Conservation (phyloP, 164 flowering plant genomes). For the Chimonanthus salicifolius region DNA sequence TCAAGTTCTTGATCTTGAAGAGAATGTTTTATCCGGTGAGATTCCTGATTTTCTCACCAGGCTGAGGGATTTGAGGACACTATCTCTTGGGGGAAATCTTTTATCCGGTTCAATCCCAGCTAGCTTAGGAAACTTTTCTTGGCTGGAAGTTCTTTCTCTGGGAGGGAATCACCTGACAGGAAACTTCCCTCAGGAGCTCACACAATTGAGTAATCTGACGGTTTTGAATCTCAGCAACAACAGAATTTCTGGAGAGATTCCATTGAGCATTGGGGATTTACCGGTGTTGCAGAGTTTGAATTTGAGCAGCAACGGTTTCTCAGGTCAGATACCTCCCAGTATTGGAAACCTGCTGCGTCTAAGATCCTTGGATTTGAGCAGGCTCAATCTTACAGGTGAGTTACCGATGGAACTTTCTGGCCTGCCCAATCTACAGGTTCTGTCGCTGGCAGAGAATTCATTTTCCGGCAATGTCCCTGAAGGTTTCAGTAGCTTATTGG, state of each 20-base stretch:
- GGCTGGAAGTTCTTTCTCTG: conserved; percentile 41
- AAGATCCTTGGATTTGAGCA: conserved; percentile 52
- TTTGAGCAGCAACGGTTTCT: conserved; percentile 48
- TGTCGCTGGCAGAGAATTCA: conserved; percentile 52
- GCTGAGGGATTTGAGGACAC: conserved; percentile 29
- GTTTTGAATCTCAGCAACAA: conserved; percentile 45
- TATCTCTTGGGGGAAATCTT: conserved; percentile 47
- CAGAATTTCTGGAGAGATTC: conserved; percentile 38
- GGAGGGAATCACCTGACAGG: conserved; percentile 48
- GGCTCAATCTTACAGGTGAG: conserved; percentile 50
- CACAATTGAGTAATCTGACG: conserved; percentile 38
- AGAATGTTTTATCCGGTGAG: conserved; percentile 47
- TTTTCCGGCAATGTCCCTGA: conserved; percentile 55
- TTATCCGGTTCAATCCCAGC: conserved; percentile 44
- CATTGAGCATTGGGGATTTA: conserved; percentile 32
- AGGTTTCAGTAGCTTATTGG: conserved; percentile 60
- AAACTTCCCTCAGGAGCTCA: conserved; percentile 37
- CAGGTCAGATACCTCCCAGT: conserved; percentile 48
- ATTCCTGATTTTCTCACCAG: conserved; percentile 38
- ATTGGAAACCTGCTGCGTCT: conserved; percentile 46
- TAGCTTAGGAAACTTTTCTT: conserved; percentile 27
- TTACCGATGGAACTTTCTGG: conserved; percentile 62
- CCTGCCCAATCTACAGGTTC: conserved; percentile 49
- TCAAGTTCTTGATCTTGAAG: conserved; percentile 48
- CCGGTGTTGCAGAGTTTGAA: conserved; percentile 37